phyloP scores from a whole-genome alignment of 305 asterid species.

The Striga hermonthica region DNA sequence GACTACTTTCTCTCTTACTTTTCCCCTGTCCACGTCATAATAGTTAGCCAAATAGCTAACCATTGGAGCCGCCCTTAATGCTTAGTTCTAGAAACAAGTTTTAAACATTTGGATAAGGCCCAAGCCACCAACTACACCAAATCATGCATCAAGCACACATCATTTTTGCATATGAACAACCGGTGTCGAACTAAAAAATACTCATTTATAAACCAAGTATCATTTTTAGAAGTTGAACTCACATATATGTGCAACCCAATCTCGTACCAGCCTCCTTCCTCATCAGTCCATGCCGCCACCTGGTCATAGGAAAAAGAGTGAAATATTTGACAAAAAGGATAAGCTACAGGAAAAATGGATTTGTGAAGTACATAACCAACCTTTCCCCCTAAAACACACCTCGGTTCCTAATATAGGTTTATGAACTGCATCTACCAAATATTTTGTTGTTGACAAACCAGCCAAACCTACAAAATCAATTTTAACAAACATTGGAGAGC shows the following conservation, averaged over 20 bases:
- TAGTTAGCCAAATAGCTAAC: too few species aligned
- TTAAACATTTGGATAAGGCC: constrained; percentile 97
- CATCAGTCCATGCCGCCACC: constrained; percentile 99
- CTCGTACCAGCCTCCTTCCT: constrained; percentile 97
- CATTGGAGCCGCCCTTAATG: too few species aligned
- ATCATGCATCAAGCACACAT: constrained; percentile 43
- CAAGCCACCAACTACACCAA: constrained; percentile 70
- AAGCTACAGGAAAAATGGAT: neutral
- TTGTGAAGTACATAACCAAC: constrained; percentile 32
- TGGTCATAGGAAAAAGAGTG: constrained; percentile 31
- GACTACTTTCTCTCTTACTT: too few species aligned
- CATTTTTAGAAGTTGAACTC: constrained; percentile 40
- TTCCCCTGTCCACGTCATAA: too few species aligned
- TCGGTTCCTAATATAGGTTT: too few species aligned
- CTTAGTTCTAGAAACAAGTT: constrained; percentile 95
- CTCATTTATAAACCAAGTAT: neutral
- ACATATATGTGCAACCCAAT: constrained; percentile 96
- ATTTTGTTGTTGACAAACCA: too few species aligned
- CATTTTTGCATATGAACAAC: constrained; percentile 21
- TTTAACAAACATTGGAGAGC: too few species aligned
- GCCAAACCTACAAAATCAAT: too few species aligned
- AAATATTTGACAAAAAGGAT: constrained; percentile 7
- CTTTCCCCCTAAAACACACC: constrained; percentile 98
- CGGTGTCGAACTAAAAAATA: constrained; percentile 1
- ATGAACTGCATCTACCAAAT: too few species aligned